Conservation (phyloP, 2,329 filamentous ascomycete genomes). For the Fusarium sp. region DNA sequence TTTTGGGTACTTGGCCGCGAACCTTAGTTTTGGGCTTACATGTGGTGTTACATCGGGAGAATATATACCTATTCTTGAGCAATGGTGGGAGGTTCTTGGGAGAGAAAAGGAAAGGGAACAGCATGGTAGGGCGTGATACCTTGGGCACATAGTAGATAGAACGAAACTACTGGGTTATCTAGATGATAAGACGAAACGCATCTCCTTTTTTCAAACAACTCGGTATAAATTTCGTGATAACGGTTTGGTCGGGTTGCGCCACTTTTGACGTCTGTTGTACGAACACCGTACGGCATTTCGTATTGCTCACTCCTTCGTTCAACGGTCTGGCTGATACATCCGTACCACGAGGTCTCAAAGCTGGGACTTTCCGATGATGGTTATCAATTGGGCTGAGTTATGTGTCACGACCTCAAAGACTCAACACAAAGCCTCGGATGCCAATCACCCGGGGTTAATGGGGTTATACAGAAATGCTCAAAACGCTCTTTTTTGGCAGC, state of each 20-base stretch:
- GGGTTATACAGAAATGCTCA: constrained; percentile 19
- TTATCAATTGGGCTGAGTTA: constrained; percentile 7
- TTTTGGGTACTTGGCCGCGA: constrained; percentile 40
- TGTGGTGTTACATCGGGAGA: constrained; percentile 46
- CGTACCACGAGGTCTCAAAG: constrained; percentile 15
- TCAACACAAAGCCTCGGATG: constrained; percentile 5
- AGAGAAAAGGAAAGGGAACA: constrained; percentile 23
- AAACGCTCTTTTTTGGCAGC: constrained; percentile 25
- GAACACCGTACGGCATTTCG: constrained; percentile 36
- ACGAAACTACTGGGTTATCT: constrained; percentile 18
- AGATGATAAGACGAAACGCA: constrained; percentile 38
- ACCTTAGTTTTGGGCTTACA: constrained; percentile 36
- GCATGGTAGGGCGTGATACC: constrained; percentile 11
- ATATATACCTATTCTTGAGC: constrained; percentile 20
- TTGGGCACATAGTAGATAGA: constrained; percentile 25
- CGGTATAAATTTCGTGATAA: constrained; percentile 3
- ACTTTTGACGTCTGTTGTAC: constrained; percentile 45
- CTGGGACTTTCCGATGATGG: constrained; percentile 6
- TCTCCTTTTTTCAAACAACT: constrained; percentile 23
- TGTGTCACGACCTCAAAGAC: constrained; percentile 12
- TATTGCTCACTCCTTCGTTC: constrained; percentile 29
- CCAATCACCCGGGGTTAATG: constrained; percentile 6
- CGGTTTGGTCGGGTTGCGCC: constrained; percentile 13
- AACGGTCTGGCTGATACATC: constrained; percentile 13
- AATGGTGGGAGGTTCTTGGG: constrained; percentile 9